Evolutionary conservation across 257 asterid genomes (phyloP), one percentile per base, ranked within the genome.

Genomic region (Vinca minor): DNA sequence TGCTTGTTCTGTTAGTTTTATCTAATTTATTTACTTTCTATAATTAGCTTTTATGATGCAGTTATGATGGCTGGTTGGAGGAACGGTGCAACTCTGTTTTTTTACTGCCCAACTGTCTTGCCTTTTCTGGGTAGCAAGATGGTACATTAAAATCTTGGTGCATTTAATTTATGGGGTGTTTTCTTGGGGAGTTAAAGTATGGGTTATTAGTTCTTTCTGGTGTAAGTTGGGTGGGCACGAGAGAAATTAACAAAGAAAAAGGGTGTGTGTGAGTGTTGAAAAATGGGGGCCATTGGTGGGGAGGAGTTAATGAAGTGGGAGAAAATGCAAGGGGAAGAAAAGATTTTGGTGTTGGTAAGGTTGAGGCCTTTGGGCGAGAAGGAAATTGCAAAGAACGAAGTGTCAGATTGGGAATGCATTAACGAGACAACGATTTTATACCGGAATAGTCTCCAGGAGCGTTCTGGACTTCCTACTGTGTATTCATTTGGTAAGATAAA

Each of bases 391-490:
- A 78, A 76, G 79, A 85, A 76, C 31, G 99, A 93, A 76, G 97
- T 93, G 68, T 81, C 89, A 3, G 99, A 93, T 63, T 93, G 99
- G 99, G 99, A 93, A 76, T 93, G 99, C 83, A 87, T 93, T 71
- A 93, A 93, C 69, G 82, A 95, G 17, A 85, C 90, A 65, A 84
- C 96, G 72, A 79, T 89, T 77, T 79, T 93, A 88, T 93, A 87
- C 78, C 67, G 99, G 81, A 93, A 93, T 77, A 93, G 97, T 82
- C 97, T 93, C 47, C 97, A 84, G 79, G 99, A 93, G 78, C 78
- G 97, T 66, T 85, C 99, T 62, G 97, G 97, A 46, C 87, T 89
- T 53, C 99, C 99, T 3, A 82, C 90, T 18, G 95, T 83, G 41
- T 93, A 87, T 78, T 74, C 99, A 71, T 89, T 85, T 71, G 99